These are phyloP conservation scores for Graphilbum sp. DNA, from an alignment of 2,329 filamentous ascomycete species.

Conservation along the genomic window DNA sequence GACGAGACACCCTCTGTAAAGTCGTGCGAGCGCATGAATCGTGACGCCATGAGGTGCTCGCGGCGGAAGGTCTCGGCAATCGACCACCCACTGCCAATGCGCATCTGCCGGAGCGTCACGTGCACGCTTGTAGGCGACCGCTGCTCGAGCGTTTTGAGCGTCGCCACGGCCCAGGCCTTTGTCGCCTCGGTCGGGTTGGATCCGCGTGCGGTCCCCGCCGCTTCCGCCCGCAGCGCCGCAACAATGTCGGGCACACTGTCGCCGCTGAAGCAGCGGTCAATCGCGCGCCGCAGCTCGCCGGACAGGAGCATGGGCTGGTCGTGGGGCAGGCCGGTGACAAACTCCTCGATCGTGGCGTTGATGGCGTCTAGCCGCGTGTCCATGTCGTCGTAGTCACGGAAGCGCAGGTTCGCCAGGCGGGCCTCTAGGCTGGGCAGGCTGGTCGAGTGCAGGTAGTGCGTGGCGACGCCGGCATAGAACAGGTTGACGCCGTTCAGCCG, in stretches of 20 bases:
- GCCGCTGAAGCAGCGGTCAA: constrained; percentile 69
- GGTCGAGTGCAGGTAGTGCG: constrained; percentile 90
- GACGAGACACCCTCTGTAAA: constrained; percentile 86
- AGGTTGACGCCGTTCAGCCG: constrained; percentile 67
- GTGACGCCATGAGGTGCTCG: constrained; percentile 68
- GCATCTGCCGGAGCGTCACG: constrained; percentile 73
- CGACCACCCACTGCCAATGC: constrained; percentile 55
- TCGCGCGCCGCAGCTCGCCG: constrained; percentile 57
- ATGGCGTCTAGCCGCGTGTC: constrained; percentile 52
- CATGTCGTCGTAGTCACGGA: constrained; percentile 58
- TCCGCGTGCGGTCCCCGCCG: constrained; percentile 39
- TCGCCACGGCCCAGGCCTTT: constrained; percentile 62
- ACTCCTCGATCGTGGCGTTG: constrained; percentile 83
- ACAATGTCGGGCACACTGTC: constrained; percentile 56
- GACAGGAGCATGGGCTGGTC: constrained; percentile 50
- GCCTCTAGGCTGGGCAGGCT: constrained; percentile 66
- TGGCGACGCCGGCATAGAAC: constrained; percentile 83
- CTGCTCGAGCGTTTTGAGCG: constrained; percentile 54
- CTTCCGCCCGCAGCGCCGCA: constrained; percentile 41
- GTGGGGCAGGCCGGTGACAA: constrained; percentile 67
- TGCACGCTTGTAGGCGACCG: constrained; percentile 78
- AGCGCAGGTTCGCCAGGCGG: constrained; percentile 76
- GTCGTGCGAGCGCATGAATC: constrained; percentile 84
- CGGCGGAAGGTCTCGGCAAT: constrained; percentile 73
- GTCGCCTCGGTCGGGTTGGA: constrained; percentile 22